Evolutionary conservation across 805 yeast species (phyloP).

Genomic region (Ogataea corticis): DNA sequence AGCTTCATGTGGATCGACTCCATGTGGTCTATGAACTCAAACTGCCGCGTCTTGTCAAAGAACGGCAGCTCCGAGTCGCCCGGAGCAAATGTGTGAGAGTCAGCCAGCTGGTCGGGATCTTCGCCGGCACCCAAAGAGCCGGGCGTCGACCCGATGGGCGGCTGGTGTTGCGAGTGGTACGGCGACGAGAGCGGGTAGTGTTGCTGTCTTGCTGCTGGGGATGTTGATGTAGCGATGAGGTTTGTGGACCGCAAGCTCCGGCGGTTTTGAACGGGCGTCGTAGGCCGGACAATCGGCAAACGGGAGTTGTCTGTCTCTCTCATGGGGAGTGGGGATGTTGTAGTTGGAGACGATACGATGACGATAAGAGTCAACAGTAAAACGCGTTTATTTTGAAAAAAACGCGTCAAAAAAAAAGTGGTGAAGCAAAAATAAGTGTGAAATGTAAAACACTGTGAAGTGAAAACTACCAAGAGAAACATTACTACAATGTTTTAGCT

Average conservation of each 20-base stretch:
- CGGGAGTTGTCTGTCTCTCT: constrained; percentile 7
- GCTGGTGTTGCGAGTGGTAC: constrained; percentile 17
- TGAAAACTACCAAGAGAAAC: too few species aligned
- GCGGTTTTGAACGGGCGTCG: constrained; percentile 20
- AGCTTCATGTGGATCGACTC: constrained; percentile 52
- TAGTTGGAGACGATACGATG: too few species aligned
- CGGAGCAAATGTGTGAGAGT: background rate
- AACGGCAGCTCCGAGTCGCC: constrained; percentile 25
- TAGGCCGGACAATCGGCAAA: constrained; percentile 24
- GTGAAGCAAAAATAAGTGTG: too few species aligned
- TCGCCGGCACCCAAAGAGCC: constrained; percentile 15
- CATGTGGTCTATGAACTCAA: constrained; percentile 20
- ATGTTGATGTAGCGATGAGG: constrained; percentile 16
- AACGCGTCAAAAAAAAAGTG: too few species aligned
- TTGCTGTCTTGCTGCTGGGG: constrained; percentile 18
- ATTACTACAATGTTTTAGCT: too few species aligned
- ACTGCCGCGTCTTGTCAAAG: constrained; percentile 19
- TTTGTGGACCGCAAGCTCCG: constrained; percentile 17
- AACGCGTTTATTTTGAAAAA: background rate
- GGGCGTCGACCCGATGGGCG: constrained; percentile 15
- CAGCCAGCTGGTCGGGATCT: constrained; percentile 1
- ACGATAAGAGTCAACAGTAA: too few species aligned
- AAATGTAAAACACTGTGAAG: too few species aligned
- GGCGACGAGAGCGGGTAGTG: constrained; percentile 26
- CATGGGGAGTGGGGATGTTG: constrained; percentile 1